Evolutionary conservation across 345 rosid genomes (phyloP), one percentile per base, ranked within the genome.

Genomic region (Eucalyptus regnans): DNA sequence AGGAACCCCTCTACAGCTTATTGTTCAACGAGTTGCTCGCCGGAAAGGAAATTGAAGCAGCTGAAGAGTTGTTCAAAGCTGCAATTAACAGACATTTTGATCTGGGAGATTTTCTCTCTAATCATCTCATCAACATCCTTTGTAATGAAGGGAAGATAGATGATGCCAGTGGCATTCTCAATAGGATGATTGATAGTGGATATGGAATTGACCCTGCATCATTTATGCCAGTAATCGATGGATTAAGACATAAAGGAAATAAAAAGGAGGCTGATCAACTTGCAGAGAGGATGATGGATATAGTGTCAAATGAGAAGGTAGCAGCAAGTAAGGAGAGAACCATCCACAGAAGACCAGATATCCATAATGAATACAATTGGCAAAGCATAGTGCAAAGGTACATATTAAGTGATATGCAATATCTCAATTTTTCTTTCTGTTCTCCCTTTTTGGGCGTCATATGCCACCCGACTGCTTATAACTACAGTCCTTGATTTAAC

Each of bases 151-250:
- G 90, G 80, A 94, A 92, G 90, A 64, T 95, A 90, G 96, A 97
- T 48, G 93, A 92, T 90, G 97, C 99, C 87, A 90, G 94, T 89
- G 91, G 88, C 86, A 90, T 97, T 92, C 91, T 98, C 76, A 89
- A 89, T 84, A 94, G 90, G 92, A 92, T 98, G 97, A 93, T 95
- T 84, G 94, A 92, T 50, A 95, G 91, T 90, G 96, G 97, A 90
- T 94, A 94, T 89, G 91, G 88, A 86, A 92, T 97, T 92, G 99
- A 96, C 93, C 97, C 97, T 91, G 97, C 99, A 83, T 91, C 96
- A 88, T 95, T 96, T 90, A 95, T 98, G 97, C 96, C 98, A 71
- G 96, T 98, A 90, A 95, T 98, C 89, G 99, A 98, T 92, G 97
- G 94, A 90, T 91, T 95, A 88, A 92, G 93, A 88, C 92, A 93